Evolutionary conservation across 768 basidiomycete species (phyloP).

Genomic region (Amanita muscaria): DNA sequence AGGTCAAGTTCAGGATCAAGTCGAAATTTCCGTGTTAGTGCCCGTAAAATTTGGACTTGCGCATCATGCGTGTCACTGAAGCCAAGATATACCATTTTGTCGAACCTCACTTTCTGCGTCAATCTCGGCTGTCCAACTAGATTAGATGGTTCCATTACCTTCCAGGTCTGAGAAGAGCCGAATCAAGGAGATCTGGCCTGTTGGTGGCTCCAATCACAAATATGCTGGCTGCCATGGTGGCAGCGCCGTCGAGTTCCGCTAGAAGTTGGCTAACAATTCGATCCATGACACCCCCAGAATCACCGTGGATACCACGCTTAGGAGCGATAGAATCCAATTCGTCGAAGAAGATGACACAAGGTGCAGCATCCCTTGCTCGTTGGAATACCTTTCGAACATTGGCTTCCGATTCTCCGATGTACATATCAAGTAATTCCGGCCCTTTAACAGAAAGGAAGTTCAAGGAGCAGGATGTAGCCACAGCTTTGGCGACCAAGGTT

Average conservation of each 20-base stretch:
- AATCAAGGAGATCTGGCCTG: constrained; percentile 84
- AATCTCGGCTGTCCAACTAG: neutral
- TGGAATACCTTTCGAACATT: constrained; percentile 93
- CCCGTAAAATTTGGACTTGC: constrained; percentile 80
- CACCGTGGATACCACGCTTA: constrained; percentile 89
- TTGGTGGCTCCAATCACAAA: constrained; percentile 97
- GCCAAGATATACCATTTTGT: constrained; percentile 92
- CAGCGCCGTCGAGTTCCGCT: constrained; percentile 91
- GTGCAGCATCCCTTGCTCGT: constrained; percentile 81
- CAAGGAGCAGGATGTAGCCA: constrained; percentile 88
- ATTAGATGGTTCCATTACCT: constrained; percentile 36
- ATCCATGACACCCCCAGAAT: constrained; percentile 97
- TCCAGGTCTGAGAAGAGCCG: constrained; percentile 83
- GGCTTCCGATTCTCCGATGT: constrained; percentile 96
- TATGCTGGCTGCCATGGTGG: constrained; percentile 57
- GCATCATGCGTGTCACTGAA: constrained; percentile 81
- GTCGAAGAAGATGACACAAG: constrained; percentile 96
- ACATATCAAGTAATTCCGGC: constrained; percentile 95
- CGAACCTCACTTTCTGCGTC: constrained; percentile 53
- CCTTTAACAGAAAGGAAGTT: constrained; percentile 99
- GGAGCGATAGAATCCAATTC: constrained; percentile 94
- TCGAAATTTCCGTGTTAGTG: constrained; percentile 87
- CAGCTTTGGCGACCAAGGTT: constrained; percentile 91
- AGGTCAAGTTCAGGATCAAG: constrained; percentile 65
- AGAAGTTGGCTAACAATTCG: constrained; percentile 92